Conservation (phyloP, 352 stramenopile genomes). For the Pythium folliculosum region DNA sequence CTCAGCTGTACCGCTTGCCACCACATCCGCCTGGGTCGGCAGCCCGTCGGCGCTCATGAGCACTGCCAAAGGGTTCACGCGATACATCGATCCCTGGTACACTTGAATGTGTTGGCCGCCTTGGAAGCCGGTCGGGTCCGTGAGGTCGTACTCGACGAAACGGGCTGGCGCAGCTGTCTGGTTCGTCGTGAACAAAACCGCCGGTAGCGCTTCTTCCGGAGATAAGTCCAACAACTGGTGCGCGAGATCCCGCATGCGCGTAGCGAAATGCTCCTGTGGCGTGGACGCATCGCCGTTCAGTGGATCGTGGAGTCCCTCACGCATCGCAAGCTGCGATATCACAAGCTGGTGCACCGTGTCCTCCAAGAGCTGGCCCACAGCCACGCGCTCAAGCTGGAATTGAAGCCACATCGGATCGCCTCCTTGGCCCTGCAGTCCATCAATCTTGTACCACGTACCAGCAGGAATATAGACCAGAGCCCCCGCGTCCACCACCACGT, state of each 20-base stretch:
- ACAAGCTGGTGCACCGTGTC: slow-evolving; percentile 39
- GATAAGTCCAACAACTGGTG: slow-evolving; percentile 9
- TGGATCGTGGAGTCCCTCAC: neutral
- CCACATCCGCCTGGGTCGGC: neutral
- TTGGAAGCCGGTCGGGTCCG: slow-evolving; percentile 7
- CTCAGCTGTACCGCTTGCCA: neutral
- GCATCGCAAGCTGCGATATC: slow-evolving; percentile 5
- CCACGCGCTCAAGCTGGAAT: slow-evolving; percentile 36
- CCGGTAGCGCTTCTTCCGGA: slow-evolving; percentile 8
- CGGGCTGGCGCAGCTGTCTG: neutral
- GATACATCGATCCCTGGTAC: slow-evolving; percentile 40
- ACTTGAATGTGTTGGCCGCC: slow-evolving; percentile 27
- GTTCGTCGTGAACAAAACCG: slow-evolving; percentile 3
- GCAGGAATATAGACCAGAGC: slow-evolving; percentile 53
- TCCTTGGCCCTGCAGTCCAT: slow-evolving; percentile 17
- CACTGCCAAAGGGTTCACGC: slow-evolving; percentile 48
- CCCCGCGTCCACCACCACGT: slow-evolving; percentile 35
- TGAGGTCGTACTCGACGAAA: slow-evolving; percentile 19
- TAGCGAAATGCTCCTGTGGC: neutral
- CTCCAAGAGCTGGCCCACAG: slow-evolving; percentile 27
- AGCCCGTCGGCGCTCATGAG: slow-evolving; percentile 46
- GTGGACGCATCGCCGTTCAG: neutral
- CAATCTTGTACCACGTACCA: slow-evolving; percentile 47
- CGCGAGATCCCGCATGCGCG: neutral
- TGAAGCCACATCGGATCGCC: slow-evolving; percentile 41